phyloP scores from a whole-genome alignment of 1,284 basidiomycete species.

The Melampsora occidentalis region DNA sequence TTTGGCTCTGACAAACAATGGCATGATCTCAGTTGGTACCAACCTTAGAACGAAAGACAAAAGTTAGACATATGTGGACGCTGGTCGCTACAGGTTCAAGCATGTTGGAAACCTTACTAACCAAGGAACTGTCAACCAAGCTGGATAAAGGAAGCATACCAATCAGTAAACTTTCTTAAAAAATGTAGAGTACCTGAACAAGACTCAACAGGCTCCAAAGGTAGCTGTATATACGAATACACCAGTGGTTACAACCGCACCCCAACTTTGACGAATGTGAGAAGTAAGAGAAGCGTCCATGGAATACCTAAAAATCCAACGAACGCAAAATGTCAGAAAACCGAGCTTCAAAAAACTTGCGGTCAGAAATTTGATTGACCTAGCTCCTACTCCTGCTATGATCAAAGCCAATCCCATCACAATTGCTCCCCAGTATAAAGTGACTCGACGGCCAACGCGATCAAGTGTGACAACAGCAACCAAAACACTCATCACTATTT shows the following conservation, averaged over 20 bases:
- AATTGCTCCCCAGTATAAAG: constrained; percentile 47
- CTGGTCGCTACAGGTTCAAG: too few species aligned
- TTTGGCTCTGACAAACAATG: constrained; percentile 36
- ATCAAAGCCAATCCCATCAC: constrained; percentile 49
- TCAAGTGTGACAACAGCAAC: constrained; percentile 52
- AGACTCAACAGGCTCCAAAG: constrained; percentile 38
- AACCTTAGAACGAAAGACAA: too few species aligned
- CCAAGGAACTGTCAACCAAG: constrained; percentile 44
- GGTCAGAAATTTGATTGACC: background rate
- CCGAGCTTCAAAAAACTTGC: background rate
- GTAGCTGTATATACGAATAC: constrained; percentile 44
- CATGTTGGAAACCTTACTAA: background rate
- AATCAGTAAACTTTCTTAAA: background rate
- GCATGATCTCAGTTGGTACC: constrained; percentile 44
- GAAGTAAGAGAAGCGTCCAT: background rate
- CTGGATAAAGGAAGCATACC: background rate
- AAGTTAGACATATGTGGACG: too few species aligned
- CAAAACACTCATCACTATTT: constrained; percentile 42
- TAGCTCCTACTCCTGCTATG: constrained; percentile 47
- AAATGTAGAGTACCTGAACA: background rate
- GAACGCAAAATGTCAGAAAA: background rate
- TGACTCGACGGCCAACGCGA: constrained; percentile 49
- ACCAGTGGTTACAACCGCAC: constrained; percentile 32
- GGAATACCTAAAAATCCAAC: background rate
- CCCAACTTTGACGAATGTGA: constrained; percentile 18